Evolutionary conservation across 2,329 filamentous ascomycete genomes (phyloP).

Genomic region (Volutella citrinella): DNA sequence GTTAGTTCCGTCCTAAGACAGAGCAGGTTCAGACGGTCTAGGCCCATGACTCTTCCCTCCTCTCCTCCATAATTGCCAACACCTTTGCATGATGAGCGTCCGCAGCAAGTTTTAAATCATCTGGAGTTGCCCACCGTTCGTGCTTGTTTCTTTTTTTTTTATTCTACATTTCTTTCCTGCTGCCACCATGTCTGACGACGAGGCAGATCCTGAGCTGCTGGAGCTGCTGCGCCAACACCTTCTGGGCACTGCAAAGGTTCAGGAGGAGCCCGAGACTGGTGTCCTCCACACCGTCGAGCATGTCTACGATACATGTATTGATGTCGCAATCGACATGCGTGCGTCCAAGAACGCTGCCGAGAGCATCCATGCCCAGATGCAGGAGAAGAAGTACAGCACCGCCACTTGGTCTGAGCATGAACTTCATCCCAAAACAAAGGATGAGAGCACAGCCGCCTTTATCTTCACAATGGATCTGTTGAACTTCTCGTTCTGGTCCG

Average conservation of each 20-base stretch:
- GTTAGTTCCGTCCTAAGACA: too few species aligned
- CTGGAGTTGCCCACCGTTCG: constrained; percentile 3
- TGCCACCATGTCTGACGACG: constrained; percentile 77
- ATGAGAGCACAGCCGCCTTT: constrained; percentile 79
- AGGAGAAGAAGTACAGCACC: constrained; percentile 77
- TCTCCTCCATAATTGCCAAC: too few species aligned
- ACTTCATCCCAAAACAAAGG: constrained; percentile 79
- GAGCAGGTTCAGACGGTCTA: too few species aligned
- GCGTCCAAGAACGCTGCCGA: constrained; percentile 80
- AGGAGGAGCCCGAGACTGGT: constrained; percentile 68
- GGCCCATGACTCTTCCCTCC: too few species aligned
- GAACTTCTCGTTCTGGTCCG: constrained; percentile 97
- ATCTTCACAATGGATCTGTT: constrained; percentile 97
- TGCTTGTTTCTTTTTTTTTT: too few species aligned
- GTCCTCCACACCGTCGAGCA: constrained; percentile 81
- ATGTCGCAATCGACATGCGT: constrained; percentile 83
- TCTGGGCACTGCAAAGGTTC: constrained; percentile 52
- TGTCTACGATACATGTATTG: constrained; percentile 88
- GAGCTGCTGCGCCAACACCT: constrained; percentile 81
- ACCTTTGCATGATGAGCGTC: too few species aligned
- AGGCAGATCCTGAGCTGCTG: constrained; percentile 83
- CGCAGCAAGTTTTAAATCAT: constrained; percentile 1
- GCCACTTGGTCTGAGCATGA: constrained; percentile 85
- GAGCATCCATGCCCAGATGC: constrained; percentile 77
- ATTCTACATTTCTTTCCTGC: too few species aligned